These are phyloP conservation scores for Boletus rex-veris DNA, from an alignment of 768 basidiomycete species.

Conservation along the genomic window DNA sequence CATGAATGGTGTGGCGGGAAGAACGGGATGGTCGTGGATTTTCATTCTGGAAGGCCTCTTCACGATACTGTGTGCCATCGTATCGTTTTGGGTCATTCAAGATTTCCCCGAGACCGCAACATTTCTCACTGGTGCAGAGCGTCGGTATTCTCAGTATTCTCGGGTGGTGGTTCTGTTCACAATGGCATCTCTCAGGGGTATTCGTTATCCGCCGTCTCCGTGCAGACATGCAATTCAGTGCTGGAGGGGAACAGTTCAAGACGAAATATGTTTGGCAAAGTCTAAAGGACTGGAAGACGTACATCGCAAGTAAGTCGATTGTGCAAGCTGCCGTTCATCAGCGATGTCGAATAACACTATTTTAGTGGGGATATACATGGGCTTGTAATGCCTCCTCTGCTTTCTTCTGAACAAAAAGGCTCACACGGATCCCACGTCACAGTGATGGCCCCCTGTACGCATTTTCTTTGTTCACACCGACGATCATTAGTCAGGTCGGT, in stretches of 20 bases:
- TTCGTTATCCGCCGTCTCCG: slow-evolving; percentile 64
- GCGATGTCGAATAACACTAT: background rate
- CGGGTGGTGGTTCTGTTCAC: background rate
- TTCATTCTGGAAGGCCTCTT: slow-evolving; percentile 73
- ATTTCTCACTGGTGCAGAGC: slow-evolving; percentile 64
- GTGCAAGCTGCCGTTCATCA: background rate
- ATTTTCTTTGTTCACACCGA: slow-evolving; percentile 51
- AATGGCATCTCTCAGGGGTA: slow-evolving; percentile 42
- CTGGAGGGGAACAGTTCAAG: slow-evolving; percentile 54
- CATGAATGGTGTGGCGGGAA: slow-evolving; percentile 66
- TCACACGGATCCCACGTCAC: background rate
- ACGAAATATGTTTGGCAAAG: slow-evolving; percentile 56
- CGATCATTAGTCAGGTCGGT: slow-evolving; percentile 49
- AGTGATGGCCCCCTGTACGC: slow-evolving; percentile 52
- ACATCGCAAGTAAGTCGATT: slow-evolving; percentile 53
- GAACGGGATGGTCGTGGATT: slow-evolving; percentile 66
- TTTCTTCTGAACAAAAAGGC: background rate
- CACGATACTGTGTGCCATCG: slow-evolving; percentile 55
- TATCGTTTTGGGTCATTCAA: slow-evolving; percentile 70
- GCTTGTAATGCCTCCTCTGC: slow-evolving; percentile 45
- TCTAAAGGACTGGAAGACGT: slow-evolving; percentile 71
- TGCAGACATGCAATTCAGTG: slow-evolving; percentile 62
- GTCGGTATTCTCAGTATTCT: slow-evolving; percentile 31
- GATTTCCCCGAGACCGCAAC: slow-evolving; percentile 76
- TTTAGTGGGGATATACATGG: slow-evolving; percentile 68